These are phyloP conservation scores for Gastrolobium bilobum DNA, from an alignment of 306 rosid genomes.

Conservation along the genomic window DNA sequence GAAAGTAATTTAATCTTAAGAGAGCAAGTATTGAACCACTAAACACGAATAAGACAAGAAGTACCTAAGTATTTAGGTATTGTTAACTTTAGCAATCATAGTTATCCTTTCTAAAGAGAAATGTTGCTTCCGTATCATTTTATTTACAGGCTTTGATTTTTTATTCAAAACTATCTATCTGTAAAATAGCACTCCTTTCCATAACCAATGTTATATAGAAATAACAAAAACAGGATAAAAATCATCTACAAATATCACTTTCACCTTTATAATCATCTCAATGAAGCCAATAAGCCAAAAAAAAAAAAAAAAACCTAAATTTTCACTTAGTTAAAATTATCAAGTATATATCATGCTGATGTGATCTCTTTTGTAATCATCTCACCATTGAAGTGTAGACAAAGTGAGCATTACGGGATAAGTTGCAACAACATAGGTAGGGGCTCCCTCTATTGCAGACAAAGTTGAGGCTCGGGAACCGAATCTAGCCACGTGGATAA, in stretches of 20 bases:
- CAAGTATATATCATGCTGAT: background rate
- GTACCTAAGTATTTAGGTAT: constrained; percentile 27
- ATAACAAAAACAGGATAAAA: background rate
- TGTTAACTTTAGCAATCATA: background rate
- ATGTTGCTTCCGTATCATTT: background rate
- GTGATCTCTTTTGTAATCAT: background rate
- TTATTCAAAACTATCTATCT: background rate
- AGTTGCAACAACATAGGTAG: constrained; percentile 60
- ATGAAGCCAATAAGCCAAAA: background rate
- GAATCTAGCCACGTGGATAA: constrained; percentile 29
- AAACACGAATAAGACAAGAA: constrained; percentile 7
- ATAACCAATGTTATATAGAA: background rate
- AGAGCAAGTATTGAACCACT: background rate
- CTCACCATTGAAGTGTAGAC: background rate
- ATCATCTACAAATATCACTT: background rate
- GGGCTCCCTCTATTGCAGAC: constrained; percentile 66
- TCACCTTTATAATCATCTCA: background rate
- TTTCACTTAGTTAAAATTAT: constrained; percentile 17
- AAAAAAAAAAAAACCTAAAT: background rate
- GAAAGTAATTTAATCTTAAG: background rate
- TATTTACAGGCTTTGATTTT: background rate
- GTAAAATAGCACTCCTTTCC: background rate
- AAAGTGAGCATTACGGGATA: constrained; percentile 37
- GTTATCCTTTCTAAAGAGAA: background rate
- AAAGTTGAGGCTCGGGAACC: constrained; percentile 49